A percentile compares a stretch with the other conserved stretches of the same genome.
Evolutionary conservation across 768 basidiomycete genomes (phyloP).

Genomic region (Tulasnella calospora): DNA sequence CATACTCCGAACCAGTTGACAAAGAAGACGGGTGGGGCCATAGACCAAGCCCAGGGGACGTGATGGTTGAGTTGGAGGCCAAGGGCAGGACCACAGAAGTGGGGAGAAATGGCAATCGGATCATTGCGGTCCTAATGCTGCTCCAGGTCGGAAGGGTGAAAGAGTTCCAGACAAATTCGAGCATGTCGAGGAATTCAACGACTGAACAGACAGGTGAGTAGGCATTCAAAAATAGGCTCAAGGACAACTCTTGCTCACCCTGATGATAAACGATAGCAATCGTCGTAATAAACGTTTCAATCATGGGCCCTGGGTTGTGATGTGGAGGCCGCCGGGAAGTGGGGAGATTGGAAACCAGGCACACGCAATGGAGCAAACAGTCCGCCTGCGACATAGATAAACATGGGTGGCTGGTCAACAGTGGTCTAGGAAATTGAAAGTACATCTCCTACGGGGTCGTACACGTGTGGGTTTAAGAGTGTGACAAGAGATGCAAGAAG

Average conservation of each 20-base stretch:
- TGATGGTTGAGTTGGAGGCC: neutral
- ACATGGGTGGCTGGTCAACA: too few relatives aligned
- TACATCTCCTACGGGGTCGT: too few relatives aligned
- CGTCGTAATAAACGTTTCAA: neutral
- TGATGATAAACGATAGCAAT: neutral
- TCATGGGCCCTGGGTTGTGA: neutral
- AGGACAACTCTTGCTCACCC: neutral
- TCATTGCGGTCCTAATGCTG: neutral
- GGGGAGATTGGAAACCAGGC: too few relatives aligned
- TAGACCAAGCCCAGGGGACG: conserved; percentile 22
- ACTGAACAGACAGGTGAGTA: neutral
- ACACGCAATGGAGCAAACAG: too few relatives aligned
- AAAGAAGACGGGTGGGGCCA: conserved; percentile 42
- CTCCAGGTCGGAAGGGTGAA: neutral
- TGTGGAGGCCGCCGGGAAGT: too few relatives aligned
- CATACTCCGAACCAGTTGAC: conserved; percentile 42
- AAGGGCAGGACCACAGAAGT: neutral
- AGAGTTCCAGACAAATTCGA: conserved; percentile 3
- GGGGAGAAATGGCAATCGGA: neutral
- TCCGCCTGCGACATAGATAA: too few relatives aligned
- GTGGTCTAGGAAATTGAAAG: too few relatives aligned
- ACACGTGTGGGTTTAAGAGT: too few relatives aligned
- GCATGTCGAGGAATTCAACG: neutral
- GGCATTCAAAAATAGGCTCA: neutral
- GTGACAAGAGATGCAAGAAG: too few relatives aligned